Evolutionary conservation across 2,329 filamentous ascomycete species (phyloP).

Genomic region (Chrysosporium queenslandicum): DNA sequence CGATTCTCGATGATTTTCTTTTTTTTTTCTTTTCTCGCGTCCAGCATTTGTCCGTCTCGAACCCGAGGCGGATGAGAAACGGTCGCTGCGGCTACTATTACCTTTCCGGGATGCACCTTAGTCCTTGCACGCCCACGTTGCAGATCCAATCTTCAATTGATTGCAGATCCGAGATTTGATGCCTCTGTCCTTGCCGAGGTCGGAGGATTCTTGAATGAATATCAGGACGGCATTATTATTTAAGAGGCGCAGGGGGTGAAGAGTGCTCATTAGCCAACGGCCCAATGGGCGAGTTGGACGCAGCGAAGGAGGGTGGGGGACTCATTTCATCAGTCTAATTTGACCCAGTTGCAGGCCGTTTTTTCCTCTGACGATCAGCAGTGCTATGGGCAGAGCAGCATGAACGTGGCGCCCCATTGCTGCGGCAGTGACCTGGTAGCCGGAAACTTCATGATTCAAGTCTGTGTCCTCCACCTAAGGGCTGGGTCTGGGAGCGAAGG

Average conservation of each 20-base stretch:
- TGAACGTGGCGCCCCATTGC: too few relatives aligned
- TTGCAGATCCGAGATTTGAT: slow-evolving; percentile 1
- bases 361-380: neutral
- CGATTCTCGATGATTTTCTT: neutral
- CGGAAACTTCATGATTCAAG: neutral
- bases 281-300: neutral
- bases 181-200: neutral
- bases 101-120: neutral
- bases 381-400: too few relatives aligned
- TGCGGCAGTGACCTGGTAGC: neutral
- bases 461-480: neutral
- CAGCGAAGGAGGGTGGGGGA: too few relatives aligned
- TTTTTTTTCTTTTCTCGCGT: neutral
- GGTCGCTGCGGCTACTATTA: neutral
- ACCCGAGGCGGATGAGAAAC: neutral
- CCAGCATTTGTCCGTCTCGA: neutral
- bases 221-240: neutral
- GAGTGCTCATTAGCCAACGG: neutral
- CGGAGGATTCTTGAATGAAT: neutral
- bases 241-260: neutral
- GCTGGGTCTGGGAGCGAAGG: neutral
- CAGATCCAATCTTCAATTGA: neutral
- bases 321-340: neutral
- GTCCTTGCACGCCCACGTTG: neutral
- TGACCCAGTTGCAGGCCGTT: neutral